phyloP scores from a whole-genome alignment of 306 rosid genomes.

The Cucumis melo region DNA sequence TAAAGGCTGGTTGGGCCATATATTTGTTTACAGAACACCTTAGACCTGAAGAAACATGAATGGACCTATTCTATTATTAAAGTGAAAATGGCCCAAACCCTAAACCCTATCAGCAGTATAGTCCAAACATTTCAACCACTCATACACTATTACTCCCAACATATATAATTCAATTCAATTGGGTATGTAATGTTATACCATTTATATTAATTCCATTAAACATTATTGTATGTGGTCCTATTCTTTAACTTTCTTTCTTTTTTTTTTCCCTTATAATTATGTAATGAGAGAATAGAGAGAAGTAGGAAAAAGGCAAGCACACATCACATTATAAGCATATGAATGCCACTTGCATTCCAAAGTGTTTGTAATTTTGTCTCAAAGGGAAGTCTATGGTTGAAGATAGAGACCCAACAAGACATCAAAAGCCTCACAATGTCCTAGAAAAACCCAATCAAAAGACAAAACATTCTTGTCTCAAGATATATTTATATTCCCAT shows the following conservation, averaged over 20 bases:
- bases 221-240: too few relatives aligned
- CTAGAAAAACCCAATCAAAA: slow-evolving; percentile 10
- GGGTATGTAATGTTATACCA: too few relatives aligned
- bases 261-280: too few relatives aligned
- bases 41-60: background rate
- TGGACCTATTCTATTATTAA: background rate
- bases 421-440: slow-evolving; percentile 36
- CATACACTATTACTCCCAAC: background rate
- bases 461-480: slow-evolving; percentile 8
- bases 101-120: background rate
- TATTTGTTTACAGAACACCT: background rate
- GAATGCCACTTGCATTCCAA: too few relatives aligned
- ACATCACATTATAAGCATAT: too few relatives aligned
- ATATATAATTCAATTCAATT: background rate
- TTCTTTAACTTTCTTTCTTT: too few relatives aligned
- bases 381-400: too few relatives aligned
- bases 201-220: too few relatives aligned
- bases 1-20: background rate
- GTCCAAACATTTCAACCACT: background rate
- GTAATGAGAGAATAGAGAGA: too few relatives aligned
- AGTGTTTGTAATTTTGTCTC: too few relatives aligned
- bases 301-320: too few relatives aligned
- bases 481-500: slow-evolving; percentile 20
- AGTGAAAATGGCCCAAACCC: background rate
- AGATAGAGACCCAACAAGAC: slow-evolving; percentile 54